Evolutionary conservation across 2,329 filamentous ascomycete genomes (phyloP), one percentile per base, ranked within the genome.

Genomic region (Daldinia sp.): DNA sequence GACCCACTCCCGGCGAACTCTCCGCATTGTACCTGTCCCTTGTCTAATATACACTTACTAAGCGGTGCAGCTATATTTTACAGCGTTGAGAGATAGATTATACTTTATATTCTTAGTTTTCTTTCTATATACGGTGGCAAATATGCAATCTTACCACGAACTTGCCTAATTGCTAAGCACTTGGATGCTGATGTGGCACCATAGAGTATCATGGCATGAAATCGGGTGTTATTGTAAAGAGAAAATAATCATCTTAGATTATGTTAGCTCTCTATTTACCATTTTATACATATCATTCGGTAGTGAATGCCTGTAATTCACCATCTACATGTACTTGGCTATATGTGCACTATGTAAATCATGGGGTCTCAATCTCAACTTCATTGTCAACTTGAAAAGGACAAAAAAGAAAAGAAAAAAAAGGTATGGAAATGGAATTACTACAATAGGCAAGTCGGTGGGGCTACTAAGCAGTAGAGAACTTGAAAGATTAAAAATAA

Each of bases 361-460:
- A n/a, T n/a, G n/a, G n/a, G n/a, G n/a, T n/a, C n/a, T n/a, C n/a
- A n/a, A n/a, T n/a, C n/a, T n/a, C n/a, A n/a, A n/a, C n/a, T n/a
- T n/a, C n/a, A n/a, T n/a, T n/a, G n/a, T n/a, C n/a, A n/a, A n/a
- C n/a, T n/a, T n/a, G 11, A 34, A 21, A 19, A 50, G 8, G 8
- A n/a, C n/a, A 25, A 25, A 50, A 11, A 50, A 34, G 5, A 9
- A 15, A 23, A 21, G 9, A 32, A 17, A 17, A 27, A 17, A 17
- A 15, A 13, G 4, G 10, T 35, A 34, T 27, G 19, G 32, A 49
- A 30, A 34, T 43, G 19, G 27, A n/a, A 48, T 49, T 63, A 41
- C 61, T 39, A 15, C 41, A 60, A 52, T 58, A 53, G 61, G 57
- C 34, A 64, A 48, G 11, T 19, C 6, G 37, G 27, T 56, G 52